Base-by-base conservation (phyloP, 129 eudicot genomes). In the Centrapalus pauciflorus region DNA sequence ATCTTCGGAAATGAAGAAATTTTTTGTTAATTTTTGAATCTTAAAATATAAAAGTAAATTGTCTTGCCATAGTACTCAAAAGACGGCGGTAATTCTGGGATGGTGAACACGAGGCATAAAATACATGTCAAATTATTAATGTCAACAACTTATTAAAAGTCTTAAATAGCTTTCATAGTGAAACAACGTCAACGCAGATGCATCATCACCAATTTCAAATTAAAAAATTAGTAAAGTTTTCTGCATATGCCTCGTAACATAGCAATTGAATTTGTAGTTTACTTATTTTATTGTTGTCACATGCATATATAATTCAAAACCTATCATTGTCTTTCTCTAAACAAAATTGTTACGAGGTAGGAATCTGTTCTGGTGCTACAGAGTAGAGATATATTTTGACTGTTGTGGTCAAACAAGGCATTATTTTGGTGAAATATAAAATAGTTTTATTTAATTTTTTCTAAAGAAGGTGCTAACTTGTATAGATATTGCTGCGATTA, bases 191-290 rank as follows among this genome's bases (percentile, higher is more conserved):
- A 48, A 65, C 29, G 32, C 13, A 28, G 50, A 54, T 50, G 26
- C 65, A 63, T 62, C 28, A 14, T 21, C 28, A 2, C 68, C 38
- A 73, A 63, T 63, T 62, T 40, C 17, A 61, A 72, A 72, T 8
- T 37, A 23, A 43, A 16, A 17, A 8, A 30, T 28, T 20, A 1
- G n/a, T n/a, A 25, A 13, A 37, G 28, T 35, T 68, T n/a, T 14
- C 20, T 28, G 12, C 2, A 14, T 12, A 38, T 5, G n/a, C 9
- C 21, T 25, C 20, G 8, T 32, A 61, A 40, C 2, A 35, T 5
- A 38, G 13, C 29, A 61, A 63, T 26, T 63, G 56, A 73, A 63
- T 73, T 52, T 26, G 52, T 40, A 27, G 45, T 26, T 51, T 26
- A 52, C 64, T 50, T 24, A 12, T 52, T 27, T 52, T 37, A 26